Evolutionary conservation across 495 filamentous ascomycete genomes (phyloP).

Genomic region (Clavariopsis aquatica): DNA sequence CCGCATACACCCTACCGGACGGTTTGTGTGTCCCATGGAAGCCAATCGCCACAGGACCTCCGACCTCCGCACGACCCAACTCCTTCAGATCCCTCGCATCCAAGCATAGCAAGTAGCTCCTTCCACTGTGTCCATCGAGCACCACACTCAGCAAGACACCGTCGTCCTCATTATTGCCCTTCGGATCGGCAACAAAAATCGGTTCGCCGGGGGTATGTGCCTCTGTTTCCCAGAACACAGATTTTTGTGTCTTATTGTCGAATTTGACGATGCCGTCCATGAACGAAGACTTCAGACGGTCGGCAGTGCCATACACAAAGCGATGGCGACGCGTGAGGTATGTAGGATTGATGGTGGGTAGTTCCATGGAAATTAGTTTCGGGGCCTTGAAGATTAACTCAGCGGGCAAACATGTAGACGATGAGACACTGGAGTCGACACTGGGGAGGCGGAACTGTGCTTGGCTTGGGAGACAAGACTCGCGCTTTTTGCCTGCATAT

Average conservation of each 20-base stretch:
- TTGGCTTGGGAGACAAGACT: constrained; percentile 44
- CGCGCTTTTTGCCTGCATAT: constrained; percentile 26
- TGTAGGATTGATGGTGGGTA: constrained; percentile 65
- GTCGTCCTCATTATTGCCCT: constrained; percentile 60
- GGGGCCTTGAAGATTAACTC: constrained; percentile 52
- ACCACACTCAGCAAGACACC: constrained; percentile 73
- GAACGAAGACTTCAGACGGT: constrained; percentile 60
- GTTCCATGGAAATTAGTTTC: constrained; percentile 25
- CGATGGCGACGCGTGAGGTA: constrained; percentile 57
- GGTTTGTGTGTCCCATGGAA: constrained; percentile 70
- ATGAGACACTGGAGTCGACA: constrained; percentile 35
- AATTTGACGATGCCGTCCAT: constrained; percentile 70
- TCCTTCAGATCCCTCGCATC: constrained; percentile 68
- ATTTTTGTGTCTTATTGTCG: constrained; percentile 57
- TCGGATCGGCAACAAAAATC: constrained; percentile 65
- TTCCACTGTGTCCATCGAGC: constrained; percentile 62
- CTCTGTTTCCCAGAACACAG: constrained; percentile 56
- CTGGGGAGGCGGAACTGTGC: constrained; percentile 53
- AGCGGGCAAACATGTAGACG: constrained; percentile 32
- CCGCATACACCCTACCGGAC: constrained; percentile 16
- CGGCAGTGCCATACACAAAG: constrained; percentile 64
- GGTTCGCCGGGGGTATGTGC: constrained; percentile 73
- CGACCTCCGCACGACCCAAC: constrained; percentile 64
- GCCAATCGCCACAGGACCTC: constrained; percentile 63
- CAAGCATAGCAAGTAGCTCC: constrained; percentile 69